Evolutionary conservation across 2,329 filamentous ascomycete genomes (phyloP), one percentile per base, ranked within the genome.

Genomic region (Phyllosticta capitalensis): DNA sequence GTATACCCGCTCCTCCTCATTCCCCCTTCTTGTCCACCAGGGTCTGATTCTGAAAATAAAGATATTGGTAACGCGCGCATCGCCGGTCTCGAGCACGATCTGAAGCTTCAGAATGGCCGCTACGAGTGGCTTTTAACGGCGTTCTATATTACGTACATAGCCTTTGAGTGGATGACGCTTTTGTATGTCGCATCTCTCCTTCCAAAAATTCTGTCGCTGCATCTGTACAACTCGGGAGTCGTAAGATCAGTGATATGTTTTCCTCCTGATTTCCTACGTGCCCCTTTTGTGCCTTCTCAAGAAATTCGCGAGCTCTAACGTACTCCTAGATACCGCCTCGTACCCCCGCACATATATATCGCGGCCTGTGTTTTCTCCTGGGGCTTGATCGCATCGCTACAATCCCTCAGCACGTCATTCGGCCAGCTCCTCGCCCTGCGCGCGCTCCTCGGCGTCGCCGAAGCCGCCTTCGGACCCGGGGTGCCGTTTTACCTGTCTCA

Each of bases 311-410:
- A 21, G 26, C 54, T 61, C 21, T 54, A 21, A 45, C 10, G 24
- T 7, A 19, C 10, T 7, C 12, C 1, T 49, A 78, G 76, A 69
- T 79, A 85, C 70, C 80, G 79, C 52, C 65, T 86, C 20, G 74
- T 85, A 2, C 81, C 81, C 0, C 77, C 83, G 2, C 83, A 85
- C 65, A 79, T 84, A 58, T 86, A 86, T 68, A 83, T 86, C 50
- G 75, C 78, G 5, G 62, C 78, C 33, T 81, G 88, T 62, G 90
- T 95, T 14, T 76, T 87, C 38, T 84, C 84, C 2, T 96, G 91
- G 91, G 91, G 92, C 14, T 69, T 91, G 10, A 75, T 87, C 14
- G 90, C 90, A 1, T 90, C 88, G 9, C 75, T 92, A 24, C 90
- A 95, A 64, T 69, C 76, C 1, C 56, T 78, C 1, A 67, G 69